A percentile compares a stretch with the other conserved stretches of the same genome.
Conservation (phyloP, 2,329 filamentous ascomycete species). For the Arthrobotrys sinensis region DNA sequence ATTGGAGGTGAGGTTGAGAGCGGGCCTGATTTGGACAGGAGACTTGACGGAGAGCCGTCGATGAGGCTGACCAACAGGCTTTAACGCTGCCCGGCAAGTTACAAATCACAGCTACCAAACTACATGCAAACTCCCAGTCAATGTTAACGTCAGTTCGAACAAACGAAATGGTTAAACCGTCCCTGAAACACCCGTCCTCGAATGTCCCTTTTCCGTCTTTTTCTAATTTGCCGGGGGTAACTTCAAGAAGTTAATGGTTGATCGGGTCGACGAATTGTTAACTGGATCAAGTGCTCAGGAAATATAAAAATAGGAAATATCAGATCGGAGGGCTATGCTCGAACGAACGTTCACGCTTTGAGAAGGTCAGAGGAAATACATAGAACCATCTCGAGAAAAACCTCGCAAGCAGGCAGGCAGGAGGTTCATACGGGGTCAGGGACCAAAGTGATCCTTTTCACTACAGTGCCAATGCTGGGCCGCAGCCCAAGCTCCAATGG, state of each 20-base stretch:
- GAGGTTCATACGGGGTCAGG: constrained; percentile 16
- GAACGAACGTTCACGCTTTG: constrained; percentile 42
- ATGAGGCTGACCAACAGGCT: constrained; percentile 51
- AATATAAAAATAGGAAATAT: constrained; percentile 37
- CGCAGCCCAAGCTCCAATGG: constrained; percentile 48
- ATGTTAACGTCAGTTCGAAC: not conserved
- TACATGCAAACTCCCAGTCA: not conserved
- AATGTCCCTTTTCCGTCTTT: not conserved
- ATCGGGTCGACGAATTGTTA: not conserved
- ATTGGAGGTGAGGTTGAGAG: constrained; percentile 29
- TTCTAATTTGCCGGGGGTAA: not conserved
- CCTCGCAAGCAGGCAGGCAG: constrained; percentile 31
- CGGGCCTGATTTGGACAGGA: constrained; percentile 38
- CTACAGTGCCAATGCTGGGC: constrained; percentile 22
- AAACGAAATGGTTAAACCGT: too few species aligned
- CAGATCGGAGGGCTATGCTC: constrained; percentile 53
- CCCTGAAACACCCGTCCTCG: constrained; percentile 27
- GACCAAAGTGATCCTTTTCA: constrained; percentile 34
- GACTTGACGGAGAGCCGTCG: constrained; percentile 20
- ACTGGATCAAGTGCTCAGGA: too few species aligned
- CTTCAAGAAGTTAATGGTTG: not conserved
- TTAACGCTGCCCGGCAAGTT: constrained; percentile 4
- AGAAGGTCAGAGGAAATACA: constrained; percentile 53
- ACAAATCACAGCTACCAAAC: constrained; percentile 22
- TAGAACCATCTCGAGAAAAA: constrained; percentile 30